Base-by-base conservation (phyloP, 2,329 filamentous ascomycete genomes). In the Parasarocladium wereldwijsianum region DNA sequence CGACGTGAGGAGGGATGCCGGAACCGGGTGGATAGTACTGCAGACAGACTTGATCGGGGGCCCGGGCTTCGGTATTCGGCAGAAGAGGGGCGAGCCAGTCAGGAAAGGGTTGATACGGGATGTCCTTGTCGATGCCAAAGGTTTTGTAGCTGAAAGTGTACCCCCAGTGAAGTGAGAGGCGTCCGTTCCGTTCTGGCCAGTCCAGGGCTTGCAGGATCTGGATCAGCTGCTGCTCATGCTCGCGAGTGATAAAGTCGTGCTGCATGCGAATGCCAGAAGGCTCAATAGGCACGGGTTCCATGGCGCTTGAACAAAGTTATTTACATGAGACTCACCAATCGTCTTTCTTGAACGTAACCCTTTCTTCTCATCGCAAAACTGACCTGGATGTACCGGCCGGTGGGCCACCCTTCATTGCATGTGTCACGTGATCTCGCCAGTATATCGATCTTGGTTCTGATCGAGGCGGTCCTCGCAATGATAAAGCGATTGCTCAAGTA, bases 1-100 rank as follows among this genome's bases (percentile, higher is more conserved):
- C 69, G 31, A 67, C 67, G 39, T 74, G 69, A 1, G 69, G 69
- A 8, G 69, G 69, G 38, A 74, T 74, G 2, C 69, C 69, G 0
- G 62, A 53, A 5, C 69, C 69, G 0, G 68, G 68, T 0, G 69
- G 63, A 41, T 74, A 74, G 42, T 70, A 62, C 46, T 73, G 68
- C 11, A 71, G 49, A 38, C 66, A 72, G 38, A 73, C 66, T 42
- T 73, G 69, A 30, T 70, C 66, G 0, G 66, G 65, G 0, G 52
- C 53, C 0, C 59, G 52, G 2, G 37, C 37, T 34, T 65, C 62
- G 0, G 52, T 46, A 3, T 42, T 46, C 0, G 65, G 59, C 4
- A 70, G 50, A 1, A 70, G 47, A 1, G 62, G 60, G 3, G 45
- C 34, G 1, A 70, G 50, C 64, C 65, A 70, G 2, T 48, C 51